Percentiles rank a stretch among this genome's conserved stretches.
Evolutionary conservation across 306 rosid species (phyloP).

Genomic region (Cicer arietinum): DNA sequence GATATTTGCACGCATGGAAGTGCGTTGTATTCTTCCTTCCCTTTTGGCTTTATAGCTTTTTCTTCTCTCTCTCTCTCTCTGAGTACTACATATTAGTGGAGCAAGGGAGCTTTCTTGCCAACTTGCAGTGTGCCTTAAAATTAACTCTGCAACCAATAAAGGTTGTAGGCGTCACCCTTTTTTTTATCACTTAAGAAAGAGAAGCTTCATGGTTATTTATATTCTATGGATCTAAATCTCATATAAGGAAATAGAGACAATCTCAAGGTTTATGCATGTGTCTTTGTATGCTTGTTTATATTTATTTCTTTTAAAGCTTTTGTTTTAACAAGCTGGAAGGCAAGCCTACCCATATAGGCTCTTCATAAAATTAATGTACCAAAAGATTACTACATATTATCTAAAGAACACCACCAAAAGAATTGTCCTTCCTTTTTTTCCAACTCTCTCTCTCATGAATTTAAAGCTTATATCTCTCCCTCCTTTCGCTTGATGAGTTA

Average conservation of each 20-base stretch:
- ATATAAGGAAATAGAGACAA: conserved; percentile 42
- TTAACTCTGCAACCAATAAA: conserved; percentile 94
- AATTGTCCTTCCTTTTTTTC: conserved; percentile 41
- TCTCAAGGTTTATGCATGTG: conserved; percentile 46
- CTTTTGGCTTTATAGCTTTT: conserved; percentile 92
- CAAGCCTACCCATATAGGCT: conserved; percentile 44
- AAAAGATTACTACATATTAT: conserved; percentile 55
- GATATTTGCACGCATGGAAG: conserved; percentile 88
- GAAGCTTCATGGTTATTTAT: conserved; percentile 48
- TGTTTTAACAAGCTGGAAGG: conserved; percentile 46
- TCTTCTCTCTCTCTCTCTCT: conserved; percentile 41
- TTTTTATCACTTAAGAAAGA: conserved; percentile 36
- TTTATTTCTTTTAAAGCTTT: conserved; percentile 37
- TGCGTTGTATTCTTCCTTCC: conserved; percentile 98
- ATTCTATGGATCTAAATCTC: conserved; percentile 44
- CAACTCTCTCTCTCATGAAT: neutral
- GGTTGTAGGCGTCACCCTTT: conserved; percentile 59
- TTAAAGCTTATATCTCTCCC: neutral
- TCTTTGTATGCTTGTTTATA: conserved; percentile 36
- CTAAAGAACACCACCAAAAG: conserved; percentile 48
- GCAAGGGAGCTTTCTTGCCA: conserved; percentile 69
- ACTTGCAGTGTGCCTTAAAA: conserved; percentile 68
- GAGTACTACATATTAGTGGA: conserved; percentile 53
- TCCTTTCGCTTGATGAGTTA: neutral
- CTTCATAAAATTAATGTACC: conserved; percentile 35